Evolutionary conservation across 306 rosid species (phyloP).

Genomic region (Rubus parviflorus): DNA sequence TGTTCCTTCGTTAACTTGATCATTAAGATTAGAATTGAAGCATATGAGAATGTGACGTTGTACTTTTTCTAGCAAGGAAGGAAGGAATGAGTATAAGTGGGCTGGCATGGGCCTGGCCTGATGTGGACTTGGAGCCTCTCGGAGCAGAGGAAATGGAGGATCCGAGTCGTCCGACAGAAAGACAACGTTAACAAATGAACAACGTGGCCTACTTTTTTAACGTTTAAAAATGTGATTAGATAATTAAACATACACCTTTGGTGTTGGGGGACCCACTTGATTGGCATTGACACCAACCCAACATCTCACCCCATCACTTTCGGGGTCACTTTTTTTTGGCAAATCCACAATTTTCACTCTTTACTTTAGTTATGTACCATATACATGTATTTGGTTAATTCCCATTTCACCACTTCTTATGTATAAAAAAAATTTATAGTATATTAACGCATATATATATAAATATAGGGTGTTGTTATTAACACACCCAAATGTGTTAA

Average conservation of each 20-base stretch:
- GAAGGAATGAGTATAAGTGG: background rate
- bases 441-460: too few relatives aligned
- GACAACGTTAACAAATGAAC: constrained; percentile 5
- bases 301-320: background rate
- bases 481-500: too few relatives aligned
- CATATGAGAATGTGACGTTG: too few relatives aligned
- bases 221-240: background rate
- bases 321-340: background rate
- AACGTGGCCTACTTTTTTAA: background rate
- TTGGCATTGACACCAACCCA: background rate
- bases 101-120: constrained; percentile 10
- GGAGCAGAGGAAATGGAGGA: background rate
- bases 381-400: too few relatives aligned
- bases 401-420: too few relatives aligned
- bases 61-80: too few relatives aligned
- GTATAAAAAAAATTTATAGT: too few relatives aligned
- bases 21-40: too few relatives aligned
- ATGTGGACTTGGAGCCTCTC: background rate
- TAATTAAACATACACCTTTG: background rate
- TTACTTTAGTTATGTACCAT: background rate
- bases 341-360: background rate
- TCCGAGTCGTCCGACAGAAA: background rate
- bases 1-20: too few relatives aligned
- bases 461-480: too few relatives aligned
- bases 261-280: background rate